phyloP scores from a whole-genome alignment of 306 rosid genomes.

The Quercus variabilis region DNA sequence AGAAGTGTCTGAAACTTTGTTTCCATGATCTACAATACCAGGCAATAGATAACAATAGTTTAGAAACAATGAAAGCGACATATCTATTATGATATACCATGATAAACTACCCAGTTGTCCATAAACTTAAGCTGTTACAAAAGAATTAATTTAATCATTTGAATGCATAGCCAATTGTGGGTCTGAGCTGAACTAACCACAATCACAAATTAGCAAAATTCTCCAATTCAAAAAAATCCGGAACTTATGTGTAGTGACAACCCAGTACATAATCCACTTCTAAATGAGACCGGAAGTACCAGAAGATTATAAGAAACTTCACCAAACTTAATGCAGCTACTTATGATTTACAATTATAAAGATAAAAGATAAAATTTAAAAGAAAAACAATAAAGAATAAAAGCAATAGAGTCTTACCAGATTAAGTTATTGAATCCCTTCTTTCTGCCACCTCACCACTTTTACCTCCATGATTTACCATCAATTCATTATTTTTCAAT shows the following conservation, averaged over 20 bases:
- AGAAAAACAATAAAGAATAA: background rate
- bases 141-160: too few relatives aligned
- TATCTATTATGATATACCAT: background rate
- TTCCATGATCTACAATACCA: conserved; percentile 40
- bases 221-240: background rate
- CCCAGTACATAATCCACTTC: background rate
- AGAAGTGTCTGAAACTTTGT: conserved; percentile 35
- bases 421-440: conserved; percentile 34
- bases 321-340: background rate
- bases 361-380: background rate
- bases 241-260: background rate
- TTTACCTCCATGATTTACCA: conserved; percentile 24
- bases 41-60: conserved; percentile 10
- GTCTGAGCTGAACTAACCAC: background rate
- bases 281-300: background rate
- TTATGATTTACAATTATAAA: background rate
- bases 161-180: background rate
- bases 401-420: conserved; percentile 38
- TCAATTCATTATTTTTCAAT: conserved; percentile 35
- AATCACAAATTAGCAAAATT: background rate
- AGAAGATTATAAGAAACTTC: background rate
- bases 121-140: too few relatives aligned
- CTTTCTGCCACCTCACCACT: conserved; percentile 7
- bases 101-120: too few relatives aligned
- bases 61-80: background rate